A percentile compares a stretch with the other conserved stretches of the same genome.
Evolutionary conservation across 352 stramenopile genomes (phyloP).

Genomic region (Phytophthora tentaculata): DNA sequence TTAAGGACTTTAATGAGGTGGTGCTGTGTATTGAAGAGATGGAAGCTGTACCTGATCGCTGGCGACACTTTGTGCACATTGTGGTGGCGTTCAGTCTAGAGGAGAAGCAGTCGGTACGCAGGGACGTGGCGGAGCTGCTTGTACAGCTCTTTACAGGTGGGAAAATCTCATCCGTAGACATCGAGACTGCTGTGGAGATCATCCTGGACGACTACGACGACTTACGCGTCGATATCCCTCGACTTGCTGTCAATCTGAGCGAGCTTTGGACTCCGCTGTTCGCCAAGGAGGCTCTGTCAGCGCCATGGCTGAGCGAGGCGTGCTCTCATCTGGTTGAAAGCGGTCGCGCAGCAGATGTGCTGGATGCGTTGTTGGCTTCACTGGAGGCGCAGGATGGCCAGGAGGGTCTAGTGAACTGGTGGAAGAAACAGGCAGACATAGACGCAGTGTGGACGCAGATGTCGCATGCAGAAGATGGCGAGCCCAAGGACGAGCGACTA

Average conservation of each 20-base stretch:
- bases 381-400: constrained; percentile 39
- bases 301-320: constrained; percentile 60
- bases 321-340: constrained; percentile 47
- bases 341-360: constrained; percentile 56
- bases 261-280: constrained; percentile 74
- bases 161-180: constrained; percentile 54
- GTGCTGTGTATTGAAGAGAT: constrained; percentile 81
- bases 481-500: constrained; percentile 35
- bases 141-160: constrained; percentile 46
- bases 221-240: constrained; percentile 77
- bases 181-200: constrained; percentile 61
- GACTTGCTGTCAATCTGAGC: constrained; percentile 58
- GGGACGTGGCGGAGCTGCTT: constrained; percentile 52
- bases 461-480: constrained; percentile 16
- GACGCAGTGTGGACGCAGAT: constrained; percentile 44
- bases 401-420: constrained; percentile 61
- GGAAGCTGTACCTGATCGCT: constrained; percentile 42
- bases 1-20: constrained; percentile 79
- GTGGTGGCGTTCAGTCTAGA: constrained; percentile 56
- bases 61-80: constrained; percentile 77
- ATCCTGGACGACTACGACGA: constrained; percentile 78
- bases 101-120: constrained; percentile 52
- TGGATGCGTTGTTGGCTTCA: constrained; percentile 47
- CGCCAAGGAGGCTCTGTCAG: constrained; percentile 46
- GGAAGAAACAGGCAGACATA: constrained; percentile 45